A percentile compares a stretch with the other conserved stretches of the same genome.
Conservation (phyloP, 2,329 filamentous ascomycete genomes). For the Penicillium fuscoglaucum region DNA sequence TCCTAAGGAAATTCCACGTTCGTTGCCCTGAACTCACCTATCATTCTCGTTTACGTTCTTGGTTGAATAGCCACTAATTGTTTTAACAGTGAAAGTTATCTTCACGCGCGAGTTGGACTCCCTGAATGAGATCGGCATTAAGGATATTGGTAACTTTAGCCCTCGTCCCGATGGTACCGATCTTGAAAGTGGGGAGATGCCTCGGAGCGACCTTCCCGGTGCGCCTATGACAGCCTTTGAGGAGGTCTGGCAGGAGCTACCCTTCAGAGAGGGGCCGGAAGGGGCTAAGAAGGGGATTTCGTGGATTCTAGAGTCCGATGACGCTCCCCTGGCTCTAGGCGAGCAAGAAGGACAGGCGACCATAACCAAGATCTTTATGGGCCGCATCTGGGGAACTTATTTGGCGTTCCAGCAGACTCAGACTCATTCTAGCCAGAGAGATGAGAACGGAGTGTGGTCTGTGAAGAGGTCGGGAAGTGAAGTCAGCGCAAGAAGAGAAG, state of each 20-base stretch:
- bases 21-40: not conserved
- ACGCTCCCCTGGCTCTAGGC: not conserved
- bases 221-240: not conserved
- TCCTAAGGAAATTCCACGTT: slow-evolving; percentile 12
- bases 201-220: not conserved
- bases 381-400: not conserved
- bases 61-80: not conserved
- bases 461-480: not conserved
- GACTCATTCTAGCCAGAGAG: not conserved
- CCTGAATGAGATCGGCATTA: not conserved
- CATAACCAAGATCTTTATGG: not conserved
- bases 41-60: not conserved
- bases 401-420: not conserved
- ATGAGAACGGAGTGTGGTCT: not conserved
- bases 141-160: not conserved
- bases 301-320: not conserved
- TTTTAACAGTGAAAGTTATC: not conserved
- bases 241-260: not conserved
- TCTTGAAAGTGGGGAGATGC: not conserved
- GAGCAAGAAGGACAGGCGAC: not conserved
- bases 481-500: not conserved
- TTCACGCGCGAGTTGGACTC: not conserved
- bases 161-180: not conserved
- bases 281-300: not conserved
- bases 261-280: not conserved